phyloP scores from a whole-genome alignment of 1,284 basidiomycete genomes.

The Rhodotorula sp. region DNA sequence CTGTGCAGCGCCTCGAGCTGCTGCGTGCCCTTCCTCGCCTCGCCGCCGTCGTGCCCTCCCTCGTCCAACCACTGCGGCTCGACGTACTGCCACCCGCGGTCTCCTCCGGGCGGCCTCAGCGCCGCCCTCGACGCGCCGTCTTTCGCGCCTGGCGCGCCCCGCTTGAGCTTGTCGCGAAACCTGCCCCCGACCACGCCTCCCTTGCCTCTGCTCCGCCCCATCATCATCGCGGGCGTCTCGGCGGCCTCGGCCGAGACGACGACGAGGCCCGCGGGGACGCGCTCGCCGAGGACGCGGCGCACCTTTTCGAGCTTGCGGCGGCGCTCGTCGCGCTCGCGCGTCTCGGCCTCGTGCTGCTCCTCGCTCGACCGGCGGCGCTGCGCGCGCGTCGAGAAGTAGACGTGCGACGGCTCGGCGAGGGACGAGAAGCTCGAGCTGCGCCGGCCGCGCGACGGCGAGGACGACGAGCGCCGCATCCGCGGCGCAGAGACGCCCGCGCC shows the following conservation, averaged over 20 bases:
- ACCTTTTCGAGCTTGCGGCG: constrained; percentile 32
- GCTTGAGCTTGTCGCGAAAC: constrained; percentile 4
- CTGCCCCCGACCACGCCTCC: background rate
- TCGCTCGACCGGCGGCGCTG: background rate
- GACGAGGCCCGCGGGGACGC: constrained; percentile 21
- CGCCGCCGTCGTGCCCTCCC: background rate
- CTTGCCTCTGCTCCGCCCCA: constrained; percentile 1
- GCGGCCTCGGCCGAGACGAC: background rate
- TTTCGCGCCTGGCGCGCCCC: background rate
- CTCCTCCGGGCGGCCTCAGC: background rate
- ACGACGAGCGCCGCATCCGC: constrained; percentile 15
- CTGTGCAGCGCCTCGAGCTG: constrained; percentile 21
- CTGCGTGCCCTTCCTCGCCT: background rate
- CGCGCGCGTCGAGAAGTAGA: constrained; percentile 8
- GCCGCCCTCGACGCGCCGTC: too few relatives aligned
- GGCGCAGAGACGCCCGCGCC: background rate
- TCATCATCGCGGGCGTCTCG: background rate
- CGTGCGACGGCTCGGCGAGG: background rate
- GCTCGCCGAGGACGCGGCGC: constrained; percentile 28
- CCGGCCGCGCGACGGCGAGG: constrained; percentile 4
- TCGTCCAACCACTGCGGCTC: background rate
- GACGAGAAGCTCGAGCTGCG: constrained; percentile 8
- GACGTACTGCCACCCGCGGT: constrained; percentile 9
- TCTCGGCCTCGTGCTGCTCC: background rate
- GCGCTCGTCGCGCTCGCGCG: constrained; percentile 17